Evolutionary conservation across 306 rosid genomes (phyloP), one percentile per base, ranked within the genome.

Genomic region (Abrus pulchellus): DNA sequence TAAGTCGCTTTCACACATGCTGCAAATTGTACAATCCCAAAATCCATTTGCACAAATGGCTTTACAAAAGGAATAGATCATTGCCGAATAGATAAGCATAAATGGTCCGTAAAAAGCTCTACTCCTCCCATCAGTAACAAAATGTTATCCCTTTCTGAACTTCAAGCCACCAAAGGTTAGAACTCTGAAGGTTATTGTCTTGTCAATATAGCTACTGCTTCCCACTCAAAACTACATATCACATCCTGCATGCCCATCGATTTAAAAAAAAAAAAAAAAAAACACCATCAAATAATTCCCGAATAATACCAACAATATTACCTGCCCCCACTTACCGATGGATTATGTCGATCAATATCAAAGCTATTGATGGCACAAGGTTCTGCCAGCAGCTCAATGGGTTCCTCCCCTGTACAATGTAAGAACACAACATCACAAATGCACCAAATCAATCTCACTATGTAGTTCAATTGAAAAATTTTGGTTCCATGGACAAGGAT

Each of bases 301-400:
- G 5, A 36, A n/a, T 34, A 13, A 78, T 47, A 57, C 65, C 50
- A 80, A 76, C 57, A 33, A 75, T 65, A 33, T 38, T 49, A 9
- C 54, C 9, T 41, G 20, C 44, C 43, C 33, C 38, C n/a, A 90
- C 98, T 91, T 78, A 95, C 99, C 5, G 86, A 89, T 53, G 99
- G 95, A 83, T 87, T 86, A 80, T 95, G 86, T 38, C 76, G 88
- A 70, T 95, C 97, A 72, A 95, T 90, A 75, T 95, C 97, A n/a
- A 95, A 91, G 87, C 97, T 88, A 74, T 95, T 93, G 83, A 95
- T 93, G 72, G 98, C 95, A 65, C 99, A 90, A 63, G 99, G 97
- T 89, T 95, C 99, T 61, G 95, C 92, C 64, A 90, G 83, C 70
- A 95, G 89, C 87, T 93, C 97, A 64, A 87, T 38, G 32, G 94